Conservation (phyloP, 768 basidiomycete genomes). For the Leccinum barrowsii region DNA sequence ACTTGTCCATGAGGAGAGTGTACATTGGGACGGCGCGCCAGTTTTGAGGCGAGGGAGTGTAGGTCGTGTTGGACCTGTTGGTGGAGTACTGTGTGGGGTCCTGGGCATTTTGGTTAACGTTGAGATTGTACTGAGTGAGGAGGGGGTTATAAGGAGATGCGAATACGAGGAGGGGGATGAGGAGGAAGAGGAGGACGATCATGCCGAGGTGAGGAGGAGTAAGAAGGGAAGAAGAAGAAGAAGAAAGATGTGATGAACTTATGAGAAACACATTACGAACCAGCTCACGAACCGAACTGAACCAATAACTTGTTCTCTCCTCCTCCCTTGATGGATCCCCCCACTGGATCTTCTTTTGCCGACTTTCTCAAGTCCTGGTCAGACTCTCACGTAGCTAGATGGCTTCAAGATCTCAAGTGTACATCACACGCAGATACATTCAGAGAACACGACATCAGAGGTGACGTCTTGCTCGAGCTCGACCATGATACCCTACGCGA, state of each 20-base stretch:
- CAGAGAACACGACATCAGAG: slow-evolving; percentile 84
- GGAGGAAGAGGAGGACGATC: not conserved
- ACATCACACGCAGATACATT: slow-evolving; percentile 65
- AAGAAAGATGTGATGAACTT: not conserved
- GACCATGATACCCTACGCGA: slow-evolving; percentile 87
- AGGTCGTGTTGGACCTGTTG: slow-evolving; percentile 57
- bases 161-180: slow-evolving; percentile 35
- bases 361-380: slow-evolving; percentile 72
- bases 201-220: not conserved
- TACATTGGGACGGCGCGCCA: slow-evolving; percentile 84
- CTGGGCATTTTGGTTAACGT: slow-evolving; percentile 68
- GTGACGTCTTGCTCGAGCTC: slow-evolving; percentile 87
- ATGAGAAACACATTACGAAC: not conserved
- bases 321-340: slow-evolving; percentile 20
- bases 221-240: not conserved
- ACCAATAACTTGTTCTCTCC: not conserved
- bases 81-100: slow-evolving; percentile 64
- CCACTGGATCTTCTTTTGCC: slow-evolving; percentile 58
- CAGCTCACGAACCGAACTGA: not conserved
- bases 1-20: slow-evolving; percentile 87
- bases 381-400: slow-evolving; percentile 67
- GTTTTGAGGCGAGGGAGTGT: slow-evolving; percentile 77
- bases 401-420: slow-evolving; percentile 79
- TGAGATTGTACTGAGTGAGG: slow-evolving; percentile 73
- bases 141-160: slow-evolving; percentile 69